Evolutionary conservation across 179 eudicot species (phyloP), one percentile per base, ranked within the genome.

Genomic region (Silene coronaria): DNA sequence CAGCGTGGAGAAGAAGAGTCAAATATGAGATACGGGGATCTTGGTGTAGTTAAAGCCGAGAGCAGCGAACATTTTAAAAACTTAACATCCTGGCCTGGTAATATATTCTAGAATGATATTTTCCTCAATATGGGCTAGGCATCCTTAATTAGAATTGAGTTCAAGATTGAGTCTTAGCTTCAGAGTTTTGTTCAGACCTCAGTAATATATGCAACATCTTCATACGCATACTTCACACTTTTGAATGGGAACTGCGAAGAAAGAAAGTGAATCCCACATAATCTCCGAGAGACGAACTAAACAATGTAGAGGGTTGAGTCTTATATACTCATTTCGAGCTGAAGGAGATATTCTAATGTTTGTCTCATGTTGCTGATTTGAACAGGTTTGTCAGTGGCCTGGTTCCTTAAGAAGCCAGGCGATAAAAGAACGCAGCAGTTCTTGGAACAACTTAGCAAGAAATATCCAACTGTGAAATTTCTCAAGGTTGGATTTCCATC

Each of bases 1-100:
- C 84, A 79, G 63, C 77, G 57, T 12, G 86, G 91, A 45, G 84
- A 73, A 46, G 84, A 84, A 2, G 81, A 74, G 14, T 51, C 75
- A 23, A 75, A 55, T 73, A 53, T 78, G 73, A 80, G 48, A 70
- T 76, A 58, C 68, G 79, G 61, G 21, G 77, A 65, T 59, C 71
- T 78, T 28, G 78, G 84, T 7, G 80, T 88, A 53, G 48, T 82
- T 24, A 75, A 74, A 60, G 76, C 84, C 59, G 81, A 79, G 60
- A 82, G 86, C 76, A 74, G 72, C 5, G 88, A 88, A 66, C 80
- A 80, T 16, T 86, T 89, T 78, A 88, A 75, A 80, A 80, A 75
- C 22, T 72, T 61, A 34, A 71, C 80, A 22, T 65, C 86, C 27
- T 85, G 86, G 72, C 86, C 89, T 32, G 94, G 94, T 89, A 85